Percentiles rank a stretch among this genome's conserved stretches.
Conservation (phyloP, 352 stramenopile species). For the Pythium sp. region DNA sequence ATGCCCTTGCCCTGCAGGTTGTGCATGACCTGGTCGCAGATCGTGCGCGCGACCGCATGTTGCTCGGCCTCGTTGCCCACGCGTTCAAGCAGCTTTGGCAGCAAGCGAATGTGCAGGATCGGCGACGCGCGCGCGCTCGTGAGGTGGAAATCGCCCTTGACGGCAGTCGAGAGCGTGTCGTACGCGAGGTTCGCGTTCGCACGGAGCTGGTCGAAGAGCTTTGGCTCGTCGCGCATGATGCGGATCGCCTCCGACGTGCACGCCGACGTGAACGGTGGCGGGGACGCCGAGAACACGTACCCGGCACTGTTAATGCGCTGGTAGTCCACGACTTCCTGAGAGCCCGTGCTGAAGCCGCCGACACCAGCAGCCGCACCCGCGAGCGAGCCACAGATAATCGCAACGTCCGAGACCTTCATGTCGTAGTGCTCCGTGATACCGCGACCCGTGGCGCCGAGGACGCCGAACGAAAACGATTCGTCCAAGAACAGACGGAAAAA, state of each 20-base stretch:
- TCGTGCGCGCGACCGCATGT: slow-evolving; percentile 42
- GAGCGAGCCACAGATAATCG: slow-evolving; percentile 95
- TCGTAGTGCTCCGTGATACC: slow-evolving; percentile 85
- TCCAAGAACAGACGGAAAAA: slow-evolving; percentile 87
- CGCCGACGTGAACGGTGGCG: slow-evolving; percentile 94
- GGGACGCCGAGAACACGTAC: slow-evolving; percentile 98
- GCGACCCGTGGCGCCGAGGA: slow-evolving; percentile 89
- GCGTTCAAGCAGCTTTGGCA: slow-evolving; percentile 35
- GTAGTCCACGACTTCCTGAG: slow-evolving; percentile 96
- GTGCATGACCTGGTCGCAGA: slow-evolving; percentile 67
- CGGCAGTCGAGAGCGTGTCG: slow-evolving; percentile 37
- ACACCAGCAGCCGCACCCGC: slow-evolving; percentile 92
- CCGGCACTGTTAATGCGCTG: slow-evolving; percentile 97
- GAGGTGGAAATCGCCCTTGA: slow-evolving; percentile 44
- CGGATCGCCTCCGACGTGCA: slow-evolving; percentile 85
- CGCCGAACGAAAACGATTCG: slow-evolving; percentile 93
- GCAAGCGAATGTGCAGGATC: slow-evolving; percentile 65
- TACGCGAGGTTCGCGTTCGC: slow-evolving; percentile 65
- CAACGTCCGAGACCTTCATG: slow-evolving; percentile 74
- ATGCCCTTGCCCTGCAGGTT: slow-evolving; percentile 61
- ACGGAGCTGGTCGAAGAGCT: slow-evolving; percentile 67
- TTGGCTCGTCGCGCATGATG: slow-evolving; percentile 78
- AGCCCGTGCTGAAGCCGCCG: slow-evolving; percentile 96
- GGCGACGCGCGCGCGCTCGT: slow-evolving; percentile 63
- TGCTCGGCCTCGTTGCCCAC: slow-evolving; percentile 47